Conservation (phyloP, 345 rosid genomes). For the Lenwebbia sp. region DNA sequence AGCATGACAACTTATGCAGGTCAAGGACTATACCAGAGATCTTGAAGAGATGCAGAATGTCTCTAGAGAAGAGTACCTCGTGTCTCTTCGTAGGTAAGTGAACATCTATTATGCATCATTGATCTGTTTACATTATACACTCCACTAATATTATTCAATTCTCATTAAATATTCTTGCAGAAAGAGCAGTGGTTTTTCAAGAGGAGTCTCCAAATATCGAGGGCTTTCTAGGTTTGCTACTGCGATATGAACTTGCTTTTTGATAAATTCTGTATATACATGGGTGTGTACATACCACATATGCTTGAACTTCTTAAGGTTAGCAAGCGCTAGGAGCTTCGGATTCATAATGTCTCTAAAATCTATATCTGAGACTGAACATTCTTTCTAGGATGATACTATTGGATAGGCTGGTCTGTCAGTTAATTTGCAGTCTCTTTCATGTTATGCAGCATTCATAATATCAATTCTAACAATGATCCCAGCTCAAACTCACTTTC, state of each 20-base stretch:
- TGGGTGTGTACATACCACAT: not conserved
- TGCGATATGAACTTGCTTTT: not conserved
- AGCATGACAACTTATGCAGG: slow-evolving; percentile 26
- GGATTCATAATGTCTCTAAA: not conserved
- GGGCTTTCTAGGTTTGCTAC: slow-evolving; percentile 72
- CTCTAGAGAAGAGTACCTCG: slow-evolving; percentile 92
- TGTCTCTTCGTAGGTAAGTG: slow-evolving; percentile 79
- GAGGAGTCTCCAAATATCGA: slow-evolving; percentile 91
- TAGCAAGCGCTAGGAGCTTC: not conserved
- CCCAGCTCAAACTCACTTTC: not conserved
- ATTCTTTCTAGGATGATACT: not conserved
- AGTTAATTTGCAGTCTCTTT: not conserved
- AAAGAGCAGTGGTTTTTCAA: slow-evolving; percentile 95
- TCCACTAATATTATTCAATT: slow-evolving; percentile 1
- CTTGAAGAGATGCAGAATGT: slow-evolving; percentile 97
- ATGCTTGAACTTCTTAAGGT: not conserved
- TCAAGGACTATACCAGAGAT: slow-evolving; percentile 87
- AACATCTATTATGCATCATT: slow-evolving; percentile 1
- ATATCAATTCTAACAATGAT: not conserved
- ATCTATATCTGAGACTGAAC: not conserved
- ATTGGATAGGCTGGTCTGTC: not conserved
- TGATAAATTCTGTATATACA: not conserved
- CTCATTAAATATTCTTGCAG: slow-evolving; percentile 36
- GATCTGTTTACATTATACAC: not conserved
- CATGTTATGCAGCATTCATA: not conserved